phyloP scores from a whole-genome alignment of 495 filamentous ascomycete genomes.

The Aspergillus wentii region DNA sequence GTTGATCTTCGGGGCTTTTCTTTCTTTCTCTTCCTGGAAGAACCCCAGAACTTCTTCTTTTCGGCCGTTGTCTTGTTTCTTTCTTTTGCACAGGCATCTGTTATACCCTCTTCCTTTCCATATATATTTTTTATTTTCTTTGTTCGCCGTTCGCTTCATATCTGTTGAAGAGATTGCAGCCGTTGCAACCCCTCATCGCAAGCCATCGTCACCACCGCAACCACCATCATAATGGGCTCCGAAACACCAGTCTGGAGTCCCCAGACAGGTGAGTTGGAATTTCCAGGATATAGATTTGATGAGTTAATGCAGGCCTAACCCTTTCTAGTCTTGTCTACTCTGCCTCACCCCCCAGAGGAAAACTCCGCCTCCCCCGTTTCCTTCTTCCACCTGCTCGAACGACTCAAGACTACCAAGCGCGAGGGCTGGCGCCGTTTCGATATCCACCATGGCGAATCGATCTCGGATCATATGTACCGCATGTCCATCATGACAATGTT shows the following conservation, averaged over 20 bases:
- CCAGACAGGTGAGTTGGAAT: constrained; percentile 22
- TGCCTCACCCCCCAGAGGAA: constrained; percentile 48
- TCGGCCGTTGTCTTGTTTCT: too few species aligned
- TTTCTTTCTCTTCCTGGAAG: constrained; percentile 6
- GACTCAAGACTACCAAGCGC: constrained; percentile 89
- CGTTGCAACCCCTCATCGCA: constrained; percentile 1
- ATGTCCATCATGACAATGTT: constrained; percentile 97
- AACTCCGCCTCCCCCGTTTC: constrained; percentile 70
- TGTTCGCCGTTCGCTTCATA: too few species aligned
- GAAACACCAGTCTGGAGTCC: constrained; percentile 24
- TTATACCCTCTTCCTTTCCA: neutral
- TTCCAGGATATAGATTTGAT: too few species aligned
- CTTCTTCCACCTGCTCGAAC: constrained; percentile 90
- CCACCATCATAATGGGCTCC: constrained; percentile 27
- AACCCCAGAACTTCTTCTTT: too few species aligned
- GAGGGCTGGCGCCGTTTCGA: constrained; percentile 92
- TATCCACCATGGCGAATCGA: constrained; percentile 72
- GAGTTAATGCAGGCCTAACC: too few species aligned
- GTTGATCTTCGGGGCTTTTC: constrained; percentile 7
- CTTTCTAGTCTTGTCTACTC: constrained; percentile 43
- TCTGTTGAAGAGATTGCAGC: too few species aligned
- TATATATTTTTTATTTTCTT: neutral
- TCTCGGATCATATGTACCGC: constrained; percentile 98
- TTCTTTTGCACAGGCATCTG: too few species aligned
- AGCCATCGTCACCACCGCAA: neutral